These are phyloP conservation scores for Peziza echinospora DNA, from an alignment of 495 filamentous ascomycete genomes.

Conservation along the genomic window DNA sequence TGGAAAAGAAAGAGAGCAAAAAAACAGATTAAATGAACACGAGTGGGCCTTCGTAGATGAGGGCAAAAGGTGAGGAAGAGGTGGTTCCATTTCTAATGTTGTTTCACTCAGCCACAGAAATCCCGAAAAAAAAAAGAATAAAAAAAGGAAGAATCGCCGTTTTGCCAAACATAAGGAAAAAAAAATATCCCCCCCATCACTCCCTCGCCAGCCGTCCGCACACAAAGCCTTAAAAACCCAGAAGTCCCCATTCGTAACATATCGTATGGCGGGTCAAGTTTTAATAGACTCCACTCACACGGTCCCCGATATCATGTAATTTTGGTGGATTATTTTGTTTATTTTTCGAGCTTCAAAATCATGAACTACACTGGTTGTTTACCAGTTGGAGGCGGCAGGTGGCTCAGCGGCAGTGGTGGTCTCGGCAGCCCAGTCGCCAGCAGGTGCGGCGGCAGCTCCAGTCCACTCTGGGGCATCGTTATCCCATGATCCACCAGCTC, in stretches of 20 bases:
- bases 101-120: background rate
- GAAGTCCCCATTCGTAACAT: background rate
- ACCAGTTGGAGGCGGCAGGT: constrained; percentile 3
- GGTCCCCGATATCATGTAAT: no score
- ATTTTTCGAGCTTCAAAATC: background rate
- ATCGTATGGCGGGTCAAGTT: no score
- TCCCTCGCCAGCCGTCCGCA: background rate
- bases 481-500: constrained; percentile 58
- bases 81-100: background rate
- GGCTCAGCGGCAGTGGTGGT: constrained; percentile 20
- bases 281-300: no score
- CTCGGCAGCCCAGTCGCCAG: constrained; percentile 49
- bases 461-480: constrained; percentile 54
- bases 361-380: background rate
- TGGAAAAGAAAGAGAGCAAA: background rate
- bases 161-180: background rate
- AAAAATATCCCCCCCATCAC: background rate
- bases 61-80: background rate
- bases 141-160: background rate
- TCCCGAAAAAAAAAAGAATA: background rate
- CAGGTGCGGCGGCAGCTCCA: constrained; percentile 30
- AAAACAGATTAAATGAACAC: no score
- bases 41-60: background rate
- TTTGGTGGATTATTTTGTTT: background rate
- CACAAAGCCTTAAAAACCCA: no score